These are phyloP conservation scores for Botrytis deweyae DNA, from an alignment of 2,329 filamentous ascomycete genomes.

Conservation along the genomic window DNA sequence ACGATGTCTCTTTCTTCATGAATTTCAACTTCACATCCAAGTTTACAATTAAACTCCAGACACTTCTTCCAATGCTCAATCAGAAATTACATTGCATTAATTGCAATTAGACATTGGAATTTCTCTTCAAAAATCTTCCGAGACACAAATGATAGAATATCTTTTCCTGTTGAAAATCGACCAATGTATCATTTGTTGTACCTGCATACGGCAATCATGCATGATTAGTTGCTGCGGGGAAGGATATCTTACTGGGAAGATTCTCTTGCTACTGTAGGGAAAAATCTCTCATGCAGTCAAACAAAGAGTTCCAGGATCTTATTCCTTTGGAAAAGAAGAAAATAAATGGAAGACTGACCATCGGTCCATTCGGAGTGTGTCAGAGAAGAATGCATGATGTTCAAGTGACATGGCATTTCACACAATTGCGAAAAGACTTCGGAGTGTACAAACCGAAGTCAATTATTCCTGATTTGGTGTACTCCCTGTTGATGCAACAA, in stretches of 20 bases:
- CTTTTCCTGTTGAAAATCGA: background rate
- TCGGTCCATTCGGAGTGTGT: background rate
- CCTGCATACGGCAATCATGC: background rate
- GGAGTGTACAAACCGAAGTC: background rate
- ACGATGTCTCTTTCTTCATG: background rate
- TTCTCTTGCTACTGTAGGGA: background rate
- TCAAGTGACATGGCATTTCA: background rate
- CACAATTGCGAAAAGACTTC: background rate
- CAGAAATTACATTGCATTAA: background rate
- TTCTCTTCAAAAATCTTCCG: background rate
- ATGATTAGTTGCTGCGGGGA: background rate
- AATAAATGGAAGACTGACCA: background rate
- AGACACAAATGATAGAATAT: background rate
- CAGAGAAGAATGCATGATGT: background rate
- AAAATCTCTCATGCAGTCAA: background rate
- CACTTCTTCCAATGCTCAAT: background rate
- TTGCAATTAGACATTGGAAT: background rate
- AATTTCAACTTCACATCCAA: background rate
- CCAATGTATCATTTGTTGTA: constrained; percentile 1
- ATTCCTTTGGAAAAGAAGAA: background rate
- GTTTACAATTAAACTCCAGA: background rate
- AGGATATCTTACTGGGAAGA: background rate
- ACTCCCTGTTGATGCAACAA: background rate
- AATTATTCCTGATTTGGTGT: background rate
- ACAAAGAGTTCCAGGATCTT: background rate